A percentile compares a stretch with the other conserved stretches of the same genome.
phyloP scores from a whole-genome alignment of 352 stramenopile species.

The Phytopythium mirpurense region DNA sequence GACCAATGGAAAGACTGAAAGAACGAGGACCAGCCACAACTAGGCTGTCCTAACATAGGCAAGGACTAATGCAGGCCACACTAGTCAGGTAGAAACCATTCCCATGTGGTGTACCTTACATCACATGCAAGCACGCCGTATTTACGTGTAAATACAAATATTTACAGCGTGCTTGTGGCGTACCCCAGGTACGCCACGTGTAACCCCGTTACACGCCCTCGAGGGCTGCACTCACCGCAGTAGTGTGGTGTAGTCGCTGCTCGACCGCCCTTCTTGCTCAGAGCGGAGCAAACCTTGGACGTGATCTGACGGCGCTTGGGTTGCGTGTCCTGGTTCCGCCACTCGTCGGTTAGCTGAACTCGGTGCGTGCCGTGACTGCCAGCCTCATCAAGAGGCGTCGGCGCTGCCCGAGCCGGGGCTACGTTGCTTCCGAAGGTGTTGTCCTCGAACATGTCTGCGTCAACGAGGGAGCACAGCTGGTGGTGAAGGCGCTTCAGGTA shows the following conservation, averaged over 20 bases:
- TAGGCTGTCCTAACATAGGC: too few relatives aligned
- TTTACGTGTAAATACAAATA: too few relatives aligned
- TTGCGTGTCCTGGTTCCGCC: slow-evolving; percentile 4
- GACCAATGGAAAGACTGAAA: too few relatives aligned
- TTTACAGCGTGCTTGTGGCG: too few relatives aligned
- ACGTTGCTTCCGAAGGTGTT: slow-evolving; percentile 7
- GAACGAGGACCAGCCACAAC: too few relatives aligned
- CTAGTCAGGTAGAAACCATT: too few relatives aligned
- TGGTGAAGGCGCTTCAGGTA: slow-evolving; percentile 11
- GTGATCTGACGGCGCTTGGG: background rate
- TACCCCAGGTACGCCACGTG: too few relatives aligned
- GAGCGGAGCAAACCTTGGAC: background rate
- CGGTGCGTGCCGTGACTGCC: background rate
- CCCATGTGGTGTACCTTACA: too few relatives aligned
- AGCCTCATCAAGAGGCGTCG: background rate
- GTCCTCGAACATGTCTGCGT: slow-evolving; percentile 10
- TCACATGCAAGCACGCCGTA: too few relatives aligned
- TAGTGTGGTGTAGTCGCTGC: background rate
- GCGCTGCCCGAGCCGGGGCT: background rate
- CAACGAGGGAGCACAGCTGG: slow-evolving; percentile 1
- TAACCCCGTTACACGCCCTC: too few relatives aligned
- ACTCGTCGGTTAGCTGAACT: background rate
- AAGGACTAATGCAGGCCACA: too few relatives aligned
- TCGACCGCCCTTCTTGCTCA: background rate
- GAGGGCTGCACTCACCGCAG: background rate